Percentiles rank a stretch among this genome's conserved stretches.
Evolutionary conservation across 1,139 yeast genomes (phyloP).

Genomic region (Candida labiduridarum): DNA sequence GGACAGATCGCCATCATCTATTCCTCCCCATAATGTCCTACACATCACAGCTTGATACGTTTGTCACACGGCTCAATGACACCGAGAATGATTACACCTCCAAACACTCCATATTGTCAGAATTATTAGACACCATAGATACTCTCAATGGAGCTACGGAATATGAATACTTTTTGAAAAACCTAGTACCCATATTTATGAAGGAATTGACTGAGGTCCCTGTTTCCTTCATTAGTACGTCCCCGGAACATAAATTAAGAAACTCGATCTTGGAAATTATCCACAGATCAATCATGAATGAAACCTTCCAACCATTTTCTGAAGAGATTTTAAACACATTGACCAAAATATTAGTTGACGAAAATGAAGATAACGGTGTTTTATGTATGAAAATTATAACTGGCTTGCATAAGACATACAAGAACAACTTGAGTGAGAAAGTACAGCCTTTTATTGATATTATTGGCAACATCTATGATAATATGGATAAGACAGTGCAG

Average conservation of each 20-base stretch:
- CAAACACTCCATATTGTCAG: constrained; percentile 71
- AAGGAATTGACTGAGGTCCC: constrained; percentile 67
- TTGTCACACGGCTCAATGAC: constrained; percentile 60
- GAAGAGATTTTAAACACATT: constrained; percentile 62
- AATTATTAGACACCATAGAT: constrained; percentile 83
- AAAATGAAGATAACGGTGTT: constrained; percentile 95
- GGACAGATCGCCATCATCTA: background rate
- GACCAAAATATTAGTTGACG: constrained; percentile 62
- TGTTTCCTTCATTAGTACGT: constrained; percentile 62
- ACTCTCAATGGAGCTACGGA: constrained; percentile 79
- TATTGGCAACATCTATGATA: constrained; percentile 76
- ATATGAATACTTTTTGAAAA: constrained; percentile 67
- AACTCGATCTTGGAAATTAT: constrained; percentile 76
- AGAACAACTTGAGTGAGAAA: constrained; percentile 63
- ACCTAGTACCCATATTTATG: constrained; percentile 63
- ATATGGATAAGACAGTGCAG: constrained; percentile 75
- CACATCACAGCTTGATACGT: constrained; percentile 57
- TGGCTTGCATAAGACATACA: constrained; percentile 85
- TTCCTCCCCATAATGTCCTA: constrained; percentile 38
- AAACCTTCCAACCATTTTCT: constrained; percentile 75
- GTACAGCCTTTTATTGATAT: constrained; percentile 80
- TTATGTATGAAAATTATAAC: constrained; percentile 88
- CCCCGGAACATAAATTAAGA: constrained; percentile 75
- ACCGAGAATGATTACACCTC: constrained; percentile 54
- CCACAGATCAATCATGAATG: constrained; percentile 82